Base-by-base conservation (phyloP, 768 basidiomycete genomes). In the Leccinum boreale region DNA sequence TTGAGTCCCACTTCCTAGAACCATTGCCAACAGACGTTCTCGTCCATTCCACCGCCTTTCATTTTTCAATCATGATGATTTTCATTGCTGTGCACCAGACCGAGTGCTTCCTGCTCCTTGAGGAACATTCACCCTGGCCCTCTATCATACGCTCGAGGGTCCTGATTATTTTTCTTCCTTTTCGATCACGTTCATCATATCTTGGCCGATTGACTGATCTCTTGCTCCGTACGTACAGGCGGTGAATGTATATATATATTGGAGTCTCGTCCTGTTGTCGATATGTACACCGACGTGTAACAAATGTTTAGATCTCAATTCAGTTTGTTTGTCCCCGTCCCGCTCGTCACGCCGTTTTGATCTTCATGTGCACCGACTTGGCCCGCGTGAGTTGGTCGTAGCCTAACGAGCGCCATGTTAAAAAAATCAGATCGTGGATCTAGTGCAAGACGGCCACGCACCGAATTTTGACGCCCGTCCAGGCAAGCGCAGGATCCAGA, bases 391-490 rank as follows among this genome's bases (percentile, higher is more conserved):
- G 78, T 64, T 93, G 92, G 67, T 93, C 90, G 67, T 89, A 94
- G 0, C 92, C 92, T 92, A 8, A 17, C 17, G 36, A 24, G 50
- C 24, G n/a, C 52, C 3, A 12, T 19, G 12, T 46, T 0, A 33
- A 49, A 17, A 29, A 24, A n/a, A 35, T n/a, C 6, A 19, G 49
- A 14, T 17, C n/a, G 1, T 48, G 15, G 54, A 10, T 23, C 10
- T 23, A 14, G 53, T 45, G 52, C 44, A 12, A 5, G 9, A 17
- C 7, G 19, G 19, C 5, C 10, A 63, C 84, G 56, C 56, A 92
- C 94, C 95, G 62, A 91, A 94, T 67, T 88, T 98, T 98, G 49
- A 92, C 89, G 2, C 96, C 97, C 3, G 88, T 91, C 97, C 97
- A 99, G 0, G 91, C 82, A 2, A 98, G 77, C 5, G 94, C 93